Evolutionary conservation across 2,329 filamentous ascomycete genomes (phyloP).

Genomic region (Macrophomina tecta): DNA sequence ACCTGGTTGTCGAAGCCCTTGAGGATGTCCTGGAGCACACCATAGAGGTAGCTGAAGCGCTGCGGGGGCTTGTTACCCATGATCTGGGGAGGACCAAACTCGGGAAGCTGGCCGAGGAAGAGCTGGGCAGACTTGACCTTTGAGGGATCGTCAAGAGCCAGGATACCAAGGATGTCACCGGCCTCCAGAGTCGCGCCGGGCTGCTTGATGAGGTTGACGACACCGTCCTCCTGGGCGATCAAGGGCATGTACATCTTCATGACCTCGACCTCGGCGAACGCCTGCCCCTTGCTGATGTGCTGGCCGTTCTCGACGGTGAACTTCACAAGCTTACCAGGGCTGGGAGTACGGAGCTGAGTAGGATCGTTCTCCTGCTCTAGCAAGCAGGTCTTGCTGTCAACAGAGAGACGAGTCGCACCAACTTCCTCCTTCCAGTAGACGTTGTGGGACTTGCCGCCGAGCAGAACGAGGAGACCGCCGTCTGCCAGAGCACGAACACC

Average conservation of each 20-base stretch:
- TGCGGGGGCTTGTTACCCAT: slow-evolving; percentile 92
- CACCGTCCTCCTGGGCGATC: slow-evolving; percentile 90
- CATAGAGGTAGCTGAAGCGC: slow-evolving; percentile 77
- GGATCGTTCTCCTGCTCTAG: slow-evolving; percentile 99
- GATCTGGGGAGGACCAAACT: slow-evolving; percentile 83
- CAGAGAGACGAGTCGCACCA: slow-evolving; percentile 90
- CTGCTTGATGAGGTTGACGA: slow-evolving; percentile 98
- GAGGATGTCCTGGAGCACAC: slow-evolving; percentile 85
- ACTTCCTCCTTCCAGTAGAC: slow-evolving; percentile 99
- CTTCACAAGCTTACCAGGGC: slow-evolving; percentile 97
- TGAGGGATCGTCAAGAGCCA: slow-evolving; percentile 91
- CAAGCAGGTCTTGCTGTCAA: slow-evolving; percentile 97
- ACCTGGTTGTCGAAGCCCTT: slow-evolving; percentile 96
- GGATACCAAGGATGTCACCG: slow-evolving; percentile 97
- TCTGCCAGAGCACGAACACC: slow-evolving; percentile 92
- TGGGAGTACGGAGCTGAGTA: slow-evolving; percentile 92
- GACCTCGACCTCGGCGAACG: slow-evolving; percentile 97
- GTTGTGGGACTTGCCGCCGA: slow-evolving; percentile 93
- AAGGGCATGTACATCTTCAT: slow-evolving; percentile 99
- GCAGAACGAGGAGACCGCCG: slow-evolving; percentile 87
- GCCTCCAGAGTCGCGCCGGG: slow-evolving; percentile 97
- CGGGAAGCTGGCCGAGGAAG: slow-evolving; percentile 88
- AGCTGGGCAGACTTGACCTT: slow-evolving; percentile 96
- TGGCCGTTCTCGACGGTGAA: slow-evolving; percentile 95
- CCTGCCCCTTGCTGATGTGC: slow-evolving; percentile 88